Base-by-base conservation (phyloP, 306 rosid species). In the Crataegus laevigata region DNA sequence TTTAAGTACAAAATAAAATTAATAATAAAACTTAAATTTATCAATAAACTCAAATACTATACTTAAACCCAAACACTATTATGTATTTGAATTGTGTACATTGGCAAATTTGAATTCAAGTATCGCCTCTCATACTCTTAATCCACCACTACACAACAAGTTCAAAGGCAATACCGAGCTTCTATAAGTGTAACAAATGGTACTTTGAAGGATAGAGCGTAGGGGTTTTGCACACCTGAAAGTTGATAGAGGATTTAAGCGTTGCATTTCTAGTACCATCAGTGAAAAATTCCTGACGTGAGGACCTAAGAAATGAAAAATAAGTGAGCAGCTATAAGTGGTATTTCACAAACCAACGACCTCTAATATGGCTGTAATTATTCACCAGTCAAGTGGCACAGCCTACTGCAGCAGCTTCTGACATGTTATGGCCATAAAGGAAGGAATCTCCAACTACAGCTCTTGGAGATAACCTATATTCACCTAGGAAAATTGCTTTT, bases 341-440 rank as follows among this genome's bases (percentile, higher is more conserved):
- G 51, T 8, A 43, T 28, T 51, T 77, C 66, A 72, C 81, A 54
- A 80, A 66, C 32, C 69, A 45, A 68, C 66, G 38, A 68, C 52
- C 60, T 25, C 24, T 47, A 25, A 78, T 68, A 22, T 32, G 30
- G 62, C 24, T 71, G 75, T 4, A 58, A 66, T 55, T 58, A 21
- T n/a, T 75, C 66, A 90, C 97, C 97, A 66, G 97, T 91, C 87
- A 94, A 84, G 90, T 85, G 73, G 97, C 97, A 87, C 97, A 90
- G 68, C 97, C 97, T 77, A 96, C 94, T 45, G 96, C 96, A 74
- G 97, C 96, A 73, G 98, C 98, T 90, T 94, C 98, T 57, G 94
- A 85, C 42, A 94, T 86, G 86, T 94, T 94, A 78, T 94, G 98
- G 73, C 97, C 98, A 76, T 89, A 72, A 72, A 85, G 83, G 82